Conservation (phyloP, 148 eudicot genomes). For the Nepenthes gracilis region DNA sequence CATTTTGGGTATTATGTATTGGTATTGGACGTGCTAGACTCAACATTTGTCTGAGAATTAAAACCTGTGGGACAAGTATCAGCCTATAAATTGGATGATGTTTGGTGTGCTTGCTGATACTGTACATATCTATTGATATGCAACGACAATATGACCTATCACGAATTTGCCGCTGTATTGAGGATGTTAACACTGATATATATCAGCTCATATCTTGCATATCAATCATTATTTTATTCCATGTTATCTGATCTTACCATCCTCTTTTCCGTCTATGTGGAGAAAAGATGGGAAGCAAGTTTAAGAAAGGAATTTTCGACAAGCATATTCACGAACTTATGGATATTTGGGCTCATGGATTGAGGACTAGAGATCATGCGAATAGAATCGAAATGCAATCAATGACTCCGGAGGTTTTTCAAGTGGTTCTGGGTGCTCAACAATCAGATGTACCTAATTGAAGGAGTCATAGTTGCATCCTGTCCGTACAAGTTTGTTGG, state of each 20-base stretch:
- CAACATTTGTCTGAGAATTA: too few relatives aligned
- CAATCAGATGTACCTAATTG: too few relatives aligned
- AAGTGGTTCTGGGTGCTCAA: slow-evolving; percentile 1
- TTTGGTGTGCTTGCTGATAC: too few relatives aligned
- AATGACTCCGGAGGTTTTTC: slow-evolving; percentile 6
- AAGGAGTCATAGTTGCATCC: too few relatives aligned
- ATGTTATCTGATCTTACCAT: not conserved
- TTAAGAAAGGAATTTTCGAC: slow-evolving; percentile 4
- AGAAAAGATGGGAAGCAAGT: slow-evolving; percentile 12
- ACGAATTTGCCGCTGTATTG: too few relatives aligned
- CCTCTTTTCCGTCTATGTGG: not conserved
- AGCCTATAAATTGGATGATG: too few relatives aligned
- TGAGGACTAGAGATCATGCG: not conserved
- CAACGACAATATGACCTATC: too few relatives aligned
- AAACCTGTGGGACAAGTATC: too few relatives aligned
- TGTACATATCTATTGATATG: too few relatives aligned
- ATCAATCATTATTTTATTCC: not conserved
- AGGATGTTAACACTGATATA: too few relatives aligned
- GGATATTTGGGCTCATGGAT: slow-evolving; percentile 1
- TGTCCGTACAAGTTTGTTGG: not conserved
- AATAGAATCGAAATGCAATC: not conserved
- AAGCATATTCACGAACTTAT: not conserved
- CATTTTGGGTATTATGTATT: too few relatives aligned
- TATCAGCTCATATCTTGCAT: not conserved
- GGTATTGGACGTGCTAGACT: too few relatives aligned